Evolutionary conservation across 2,329 filamentous ascomycete genomes (phyloP).

Genomic region (Fusarium cyanostomum): DNA sequence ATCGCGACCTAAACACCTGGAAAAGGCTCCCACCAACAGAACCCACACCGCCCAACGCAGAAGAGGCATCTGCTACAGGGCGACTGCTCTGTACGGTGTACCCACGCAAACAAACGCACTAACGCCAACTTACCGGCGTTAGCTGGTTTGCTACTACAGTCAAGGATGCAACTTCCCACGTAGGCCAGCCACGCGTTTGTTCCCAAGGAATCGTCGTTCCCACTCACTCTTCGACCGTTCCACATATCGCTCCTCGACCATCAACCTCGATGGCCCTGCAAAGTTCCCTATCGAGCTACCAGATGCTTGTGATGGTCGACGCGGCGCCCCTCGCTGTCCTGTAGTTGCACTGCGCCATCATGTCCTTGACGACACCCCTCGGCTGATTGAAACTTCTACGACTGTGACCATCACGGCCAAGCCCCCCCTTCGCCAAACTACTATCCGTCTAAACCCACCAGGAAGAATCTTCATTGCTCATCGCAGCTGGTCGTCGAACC

Average conservation of each 20-base stretch:
- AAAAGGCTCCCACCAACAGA: slow-evolving; percentile 16
- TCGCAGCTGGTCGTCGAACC: slow-evolving; percentile 14
- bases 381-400: slow-evolving; percentile 33
- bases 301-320: slow-evolving; percentile 16
- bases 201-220: slow-evolving; percentile 22
- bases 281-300: slow-evolving; percentile 21
- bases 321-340: slow-evolving; percentile 5
- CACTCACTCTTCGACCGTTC: slow-evolving; percentile 20
- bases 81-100: too few relatives aligned
- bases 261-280: slow-evolving; percentile 12
- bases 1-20: background rate
- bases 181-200: slow-evolving; percentile 12
- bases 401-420: slow-evolving; percentile 9
- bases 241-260: slow-evolving; percentile 18
- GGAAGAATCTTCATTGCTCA: slow-evolving; percentile 13
- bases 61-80: slow-evolving; percentile 5
- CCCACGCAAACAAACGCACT: slow-evolving; percentile 18
- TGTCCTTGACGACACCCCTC: slow-evolving; percentile 33
- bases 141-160: slow-evolving; percentile 6
- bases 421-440: slow-evolving; percentile 20
- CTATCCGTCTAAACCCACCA: slow-evolving; percentile 17
- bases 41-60: slow-evolving; percentile 23
- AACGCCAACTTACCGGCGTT: slow-evolving; percentile 12
- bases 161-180: slow-evolving; percentile 16
- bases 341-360: slow-evolving; percentile 34